Evolutionary conservation across 257 asterid species (phyloP).

Genomic region (Coffea canephora): DNA sequence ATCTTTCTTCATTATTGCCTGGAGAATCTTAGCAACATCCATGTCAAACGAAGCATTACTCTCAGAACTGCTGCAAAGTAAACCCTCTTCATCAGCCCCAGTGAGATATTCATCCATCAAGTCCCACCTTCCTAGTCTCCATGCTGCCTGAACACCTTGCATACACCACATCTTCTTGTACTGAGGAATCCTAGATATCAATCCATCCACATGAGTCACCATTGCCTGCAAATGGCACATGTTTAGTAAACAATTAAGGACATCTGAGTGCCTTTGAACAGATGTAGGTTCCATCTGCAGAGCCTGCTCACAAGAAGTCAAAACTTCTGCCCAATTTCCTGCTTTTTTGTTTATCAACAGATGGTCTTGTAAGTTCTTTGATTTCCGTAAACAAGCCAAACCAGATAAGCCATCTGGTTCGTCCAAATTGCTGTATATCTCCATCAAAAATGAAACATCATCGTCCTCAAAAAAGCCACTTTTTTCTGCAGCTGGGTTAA

Average conservation of each 20-base stretch:
- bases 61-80: constrained; percentile 86
- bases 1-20: constrained; percentile 85
- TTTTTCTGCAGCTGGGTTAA: constrained; percentile 86
- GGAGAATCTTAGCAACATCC: constrained; percentile 93
- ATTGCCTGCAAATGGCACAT: constrained; percentile 95
- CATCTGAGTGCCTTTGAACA: constrained; percentile 90
- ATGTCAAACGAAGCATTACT: constrained; percentile 91
- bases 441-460: constrained; percentile 88
- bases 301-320: constrained; percentile 96
- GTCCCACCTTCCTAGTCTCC: constrained; percentile 99
- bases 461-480: constrained; percentile 84
- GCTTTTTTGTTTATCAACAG: constrained; percentile 84
- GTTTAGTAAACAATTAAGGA: constrained; percentile 87
- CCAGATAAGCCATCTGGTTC: constrained; percentile 98
- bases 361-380: constrained; percentile 79
- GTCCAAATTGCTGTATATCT: constrained; percentile 83
- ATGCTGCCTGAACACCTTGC: constrained; percentile 99
- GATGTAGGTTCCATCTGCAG: constrained; percentile 87
- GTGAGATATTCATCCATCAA: constrained; percentile 87
- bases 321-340: constrained; percentile 98
- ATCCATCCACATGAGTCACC: constrained; percentile 95
- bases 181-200: constrained; percentile 72
- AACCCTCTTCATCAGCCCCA: constrained; percentile 86
- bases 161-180: constrained; percentile 92
- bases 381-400: constrained; percentile 84